Evolutionary conservation across 176 grass and related monocot genomes (phyloP), one percentile per base, ranked within the genome.

Genomic region (Hordeum marinum): DNA sequence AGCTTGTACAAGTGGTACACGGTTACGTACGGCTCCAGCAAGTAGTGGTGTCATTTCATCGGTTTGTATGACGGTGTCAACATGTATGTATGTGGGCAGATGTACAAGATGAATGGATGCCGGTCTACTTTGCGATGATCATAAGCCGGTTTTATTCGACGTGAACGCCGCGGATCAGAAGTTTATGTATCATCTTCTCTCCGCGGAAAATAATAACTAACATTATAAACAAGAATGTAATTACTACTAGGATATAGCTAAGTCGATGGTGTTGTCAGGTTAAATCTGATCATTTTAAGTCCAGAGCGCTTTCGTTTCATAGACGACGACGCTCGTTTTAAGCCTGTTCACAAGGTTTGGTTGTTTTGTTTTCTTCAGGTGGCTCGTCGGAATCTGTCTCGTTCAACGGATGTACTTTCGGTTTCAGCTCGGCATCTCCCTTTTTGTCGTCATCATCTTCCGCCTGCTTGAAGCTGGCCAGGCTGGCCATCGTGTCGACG

Each of bases 361-460:
- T 55, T 5, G 40, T 70, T 18, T 84, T 70, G 82, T 52, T 63
- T 82, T 60, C 68, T 32, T 75, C 67, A 23, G 80, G 37, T 7
- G 80, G 57, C 65, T 60, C 37, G 4, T 59, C 85, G 58, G 34
- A 26, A 35, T 86, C 90, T 27, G 68, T 26, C 63, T 89, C 87
- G 87, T 86, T 72, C 70, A 84, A 34, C 3, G 89, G 80, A 26
- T 75, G 81, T 9, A 84, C 83, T 61, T 87, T 83, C 84, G 61
- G 75, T 26, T 87, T 83, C 80, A 80, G 67, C 89, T 87, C 86
- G 21, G 79, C 24, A 8, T 82, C 80, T 37, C 20, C 15, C 70
- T 85, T 91, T 37, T 80, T 90, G 0, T 80, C 76, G 72, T 90
- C 94, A 9, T 91, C 94, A 61, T 89, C 66, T 6, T 85, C 75